Percentiles rank a stretch among this genome's conserved stretches.
These are phyloP conservation scores for Sequoiadendron giganteum DNA, from an alignment of 75 land plant species.

Conservation along the genomic window DNA sequence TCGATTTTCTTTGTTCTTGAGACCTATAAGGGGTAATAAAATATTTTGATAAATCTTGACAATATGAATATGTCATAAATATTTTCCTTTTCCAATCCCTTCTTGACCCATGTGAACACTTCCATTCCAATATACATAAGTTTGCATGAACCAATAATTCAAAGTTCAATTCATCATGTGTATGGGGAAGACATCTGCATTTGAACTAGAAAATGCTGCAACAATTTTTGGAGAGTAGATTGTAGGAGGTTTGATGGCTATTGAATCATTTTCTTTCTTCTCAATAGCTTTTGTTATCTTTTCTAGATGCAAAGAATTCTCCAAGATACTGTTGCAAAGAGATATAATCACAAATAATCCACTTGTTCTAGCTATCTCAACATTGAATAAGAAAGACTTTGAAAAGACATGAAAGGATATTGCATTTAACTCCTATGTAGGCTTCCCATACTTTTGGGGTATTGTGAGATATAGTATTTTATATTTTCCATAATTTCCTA, in stretches of 20 bases:
- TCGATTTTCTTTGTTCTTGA: background rate
- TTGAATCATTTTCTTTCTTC: too few species aligned
- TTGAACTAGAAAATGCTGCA: conserved; percentile 54
- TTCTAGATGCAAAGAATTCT: too few species aligned
- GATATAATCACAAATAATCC: too few species aligned
- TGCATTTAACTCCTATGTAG: too few species aligned
- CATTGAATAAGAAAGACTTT: too few species aligned
- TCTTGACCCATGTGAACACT: conserved; percentile 38
- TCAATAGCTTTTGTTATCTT: too few species aligned
- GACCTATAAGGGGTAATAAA: conserved; percentile 53
- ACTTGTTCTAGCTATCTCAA: too few species aligned
- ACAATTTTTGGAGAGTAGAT: conserved; percentile 64
- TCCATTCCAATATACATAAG: conserved; percentile 53
- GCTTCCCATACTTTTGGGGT: too few species aligned
- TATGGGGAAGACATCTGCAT: conserved; percentile 17
- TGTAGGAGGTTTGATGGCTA: conserved; percentile 60
- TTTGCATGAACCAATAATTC: conserved; percentile 74
- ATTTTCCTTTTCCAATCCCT: conserved; percentile 38
- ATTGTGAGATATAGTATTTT: too few species aligned
- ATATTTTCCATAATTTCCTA: too few species aligned
- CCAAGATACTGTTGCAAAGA: too few species aligned
- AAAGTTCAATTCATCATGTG: conserved; percentile 72
- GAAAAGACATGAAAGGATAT: too few species aligned
- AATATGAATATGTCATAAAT: conserved; percentile 55
- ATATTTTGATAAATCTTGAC: conserved; percentile 37